Conservation (phyloP, 169 alveolate species). For the Cryptosporidium ubiquitum region DNA sequence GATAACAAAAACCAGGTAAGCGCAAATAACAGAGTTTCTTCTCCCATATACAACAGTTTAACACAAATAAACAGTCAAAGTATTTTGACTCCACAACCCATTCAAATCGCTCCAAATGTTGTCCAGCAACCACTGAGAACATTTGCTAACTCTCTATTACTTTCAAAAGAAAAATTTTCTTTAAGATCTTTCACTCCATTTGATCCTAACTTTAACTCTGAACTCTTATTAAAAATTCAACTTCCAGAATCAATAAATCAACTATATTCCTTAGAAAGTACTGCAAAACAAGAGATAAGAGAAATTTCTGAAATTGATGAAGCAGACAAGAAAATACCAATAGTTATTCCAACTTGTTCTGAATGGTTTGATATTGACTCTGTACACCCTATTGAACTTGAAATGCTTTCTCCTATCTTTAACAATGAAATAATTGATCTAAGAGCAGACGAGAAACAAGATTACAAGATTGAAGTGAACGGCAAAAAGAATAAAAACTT, state of each 20-base stretch:
- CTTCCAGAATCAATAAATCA: constrained; percentile 52
- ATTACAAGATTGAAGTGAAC: neutral
- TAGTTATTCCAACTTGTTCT: constrained; percentile 61
- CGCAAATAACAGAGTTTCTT: neutral
- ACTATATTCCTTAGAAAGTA: neutral
- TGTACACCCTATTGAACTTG: constrained; percentile 71
- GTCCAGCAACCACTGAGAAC: constrained; percentile 69
- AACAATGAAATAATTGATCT: constrained; percentile 16
- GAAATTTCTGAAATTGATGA: constrained; percentile 32
- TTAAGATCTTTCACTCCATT: constrained; percentile 27
- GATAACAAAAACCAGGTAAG: neutral
- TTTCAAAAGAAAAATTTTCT: constrained; percentile 66
- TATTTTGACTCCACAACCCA: constrained; percentile 62
- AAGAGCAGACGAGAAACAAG: constrained; percentile 29
- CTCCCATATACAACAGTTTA: constrained; percentile 5
- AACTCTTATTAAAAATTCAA: constrained; percentile 9
- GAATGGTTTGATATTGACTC: constrained; percentile 62
- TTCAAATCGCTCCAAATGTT: constrained; percentile 68
- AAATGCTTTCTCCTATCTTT: constrained; percentile 42
- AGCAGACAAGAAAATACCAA: constrained; percentile 42
- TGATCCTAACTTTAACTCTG: constrained; percentile 58
- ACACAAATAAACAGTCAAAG: constrained; percentile 12
- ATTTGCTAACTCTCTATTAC: constrained; percentile 65
- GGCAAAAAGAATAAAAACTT: neutral
- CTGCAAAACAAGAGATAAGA: neutral